Evolutionary conservation across 177 flowering plant genomes (phyloP).

Genomic region (Tripterygium wilfordii): DNA sequence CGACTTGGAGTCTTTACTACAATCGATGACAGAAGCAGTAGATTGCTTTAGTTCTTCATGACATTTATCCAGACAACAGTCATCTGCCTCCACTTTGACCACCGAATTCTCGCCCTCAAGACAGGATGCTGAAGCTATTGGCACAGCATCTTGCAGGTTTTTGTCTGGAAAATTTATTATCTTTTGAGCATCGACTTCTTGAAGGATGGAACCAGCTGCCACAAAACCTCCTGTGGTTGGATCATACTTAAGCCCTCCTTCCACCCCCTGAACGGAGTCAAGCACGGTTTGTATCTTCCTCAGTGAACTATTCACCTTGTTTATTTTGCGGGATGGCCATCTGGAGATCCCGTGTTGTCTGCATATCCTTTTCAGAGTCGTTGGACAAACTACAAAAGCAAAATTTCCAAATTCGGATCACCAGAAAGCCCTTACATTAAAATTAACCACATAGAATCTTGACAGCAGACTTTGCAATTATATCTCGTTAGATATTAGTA

Average conservation of each 20-base stretch:
- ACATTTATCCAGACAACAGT: conserved; percentile 8
- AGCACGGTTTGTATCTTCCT: conserved; percentile 78
- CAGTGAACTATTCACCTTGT: conserved; percentile 83
- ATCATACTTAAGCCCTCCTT: conserved; percentile 76
- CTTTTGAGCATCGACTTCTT: conserved; percentile 31
- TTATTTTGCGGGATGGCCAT: conserved; percentile 98
- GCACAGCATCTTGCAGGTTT: conserved; percentile 14
- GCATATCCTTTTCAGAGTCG: conserved; percentile 92
- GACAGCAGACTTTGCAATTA: too few relatives aligned
- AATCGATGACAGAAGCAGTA: too few relatives aligned
- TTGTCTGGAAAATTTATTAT: conserved; percentile 12
- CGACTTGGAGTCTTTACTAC: too few relatives aligned
- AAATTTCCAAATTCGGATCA: conserved; percentile 3
- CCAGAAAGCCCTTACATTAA: too few relatives aligned
- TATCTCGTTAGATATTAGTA: too few relatives aligned
- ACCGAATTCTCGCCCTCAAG: conserved; percentile 13
- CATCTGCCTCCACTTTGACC: conserved; percentile 45
- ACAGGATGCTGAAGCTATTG: conserved; percentile 12
- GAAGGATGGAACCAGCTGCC: conserved; percentile 43
- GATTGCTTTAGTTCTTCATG: conserved; percentile 11
- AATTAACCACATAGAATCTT: too few relatives aligned
- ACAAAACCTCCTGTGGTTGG: conserved; percentile 64
- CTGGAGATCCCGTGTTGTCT: conserved; percentile 90
- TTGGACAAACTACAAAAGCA: conserved; percentile 90
- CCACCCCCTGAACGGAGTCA: conserved; percentile 85